phyloP scores from a whole-genome alignment of 2,329 filamentous ascomycete genomes.

The Xylariales sp. region DNA sequence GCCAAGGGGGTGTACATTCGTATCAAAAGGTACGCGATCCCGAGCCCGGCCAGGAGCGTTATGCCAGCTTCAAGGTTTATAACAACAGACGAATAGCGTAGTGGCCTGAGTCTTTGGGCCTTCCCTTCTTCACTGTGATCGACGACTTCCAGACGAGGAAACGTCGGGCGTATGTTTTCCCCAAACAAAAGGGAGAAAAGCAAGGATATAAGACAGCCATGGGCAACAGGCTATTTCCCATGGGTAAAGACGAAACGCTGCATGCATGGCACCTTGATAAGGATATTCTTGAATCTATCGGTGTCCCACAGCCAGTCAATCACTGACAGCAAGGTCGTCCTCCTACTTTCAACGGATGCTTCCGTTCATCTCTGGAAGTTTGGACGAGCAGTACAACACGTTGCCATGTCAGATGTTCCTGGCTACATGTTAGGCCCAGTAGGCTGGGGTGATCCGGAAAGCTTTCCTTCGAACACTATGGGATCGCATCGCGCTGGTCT shows the following conservation, averaged over 20 bases:
- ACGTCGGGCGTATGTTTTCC: slow-evolving; percentile 24
- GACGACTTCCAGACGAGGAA: slow-evolving; percentile 25
- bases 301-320: slow-evolving; percentile 21
- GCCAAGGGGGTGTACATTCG: slow-evolving; percentile 24
- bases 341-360: slow-evolving; percentile 20
- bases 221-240: slow-evolving; percentile 23
- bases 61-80: slow-evolving; percentile 25
- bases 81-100: slow-evolving; percentile 24
- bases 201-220: slow-evolving; percentile 26
- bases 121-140: slow-evolving; percentile 24
- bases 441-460: neutral
- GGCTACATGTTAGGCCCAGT: slow-evolving; percentile 10
- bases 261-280: slow-evolving; percentile 26
- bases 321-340: slow-evolving; percentile 21
- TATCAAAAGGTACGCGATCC: slow-evolving; percentile 19
- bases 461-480: neutral
- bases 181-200: slow-evolving; percentile 14
- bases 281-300: slow-evolving; percentile 17
- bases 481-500: slow-evolving; percentile 14
- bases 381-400: slow-evolving; percentile 14
- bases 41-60: slow-evolving; percentile 14
- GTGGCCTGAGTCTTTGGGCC: slow-evolving; percentile 26
- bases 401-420: slow-evolving; percentile 12
- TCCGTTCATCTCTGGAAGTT: slow-evolving; percentile 24
- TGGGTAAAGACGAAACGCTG: slow-evolving; percentile 21